Evolutionary conservation across 2,329 filamentous ascomycete species (phyloP), one percentile per base, ranked within the genome.

Genomic region (Thielaviopsis populi): DNA sequence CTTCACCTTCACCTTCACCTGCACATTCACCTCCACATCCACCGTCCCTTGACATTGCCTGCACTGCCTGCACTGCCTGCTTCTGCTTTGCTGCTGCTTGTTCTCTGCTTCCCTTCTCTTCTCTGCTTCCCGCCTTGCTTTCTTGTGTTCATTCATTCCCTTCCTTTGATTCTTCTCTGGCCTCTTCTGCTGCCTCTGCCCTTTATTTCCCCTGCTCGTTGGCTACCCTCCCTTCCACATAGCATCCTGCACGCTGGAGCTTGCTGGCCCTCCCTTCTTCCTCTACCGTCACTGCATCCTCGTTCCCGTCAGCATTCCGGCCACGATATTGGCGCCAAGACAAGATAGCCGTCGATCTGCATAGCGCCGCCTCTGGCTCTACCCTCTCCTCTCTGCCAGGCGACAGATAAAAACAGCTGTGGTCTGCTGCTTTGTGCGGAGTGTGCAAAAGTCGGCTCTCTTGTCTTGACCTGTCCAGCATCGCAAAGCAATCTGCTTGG

Each of bases 61-160:
- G n/a, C n/a, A n/a, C n/a, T n/a, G n/a, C n/a, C n/a, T 76, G 75
- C 76, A 75, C 50, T 54, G 40, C 50, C 42, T 30, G 27, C 60
- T 15, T 41, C 33, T 62, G 17, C 41, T 53, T 15, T n/a, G 30
- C 10, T 54, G 43, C 42, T 48, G n/a, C 37, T 30, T 50, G 30
- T 27, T n/a, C 13, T 30, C 30, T 37, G 60, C 37, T n/a, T n/a
- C n/a, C n/a, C n/a, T n/a, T n/a, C n/a, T n/a, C n/a, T n/a, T n/a
- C n/a, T n/a, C n/a, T n/a, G n/a, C 22, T 22, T 19, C 48, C 42
- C 43, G 43, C 10, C 30, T 61, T 41, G 41, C 54, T 42, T 62
- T 77, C 76, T 77, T 71, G 73, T 75, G 72, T 41, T 76, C 76
- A 76, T 79, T 77, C 73, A 75, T 75, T 77, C 75, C 71, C 74